These are phyloP conservation scores for Geotrichum klebahnii DNA, from an alignment of 1,139 yeast species.

Conservation along the genomic window DNA sequence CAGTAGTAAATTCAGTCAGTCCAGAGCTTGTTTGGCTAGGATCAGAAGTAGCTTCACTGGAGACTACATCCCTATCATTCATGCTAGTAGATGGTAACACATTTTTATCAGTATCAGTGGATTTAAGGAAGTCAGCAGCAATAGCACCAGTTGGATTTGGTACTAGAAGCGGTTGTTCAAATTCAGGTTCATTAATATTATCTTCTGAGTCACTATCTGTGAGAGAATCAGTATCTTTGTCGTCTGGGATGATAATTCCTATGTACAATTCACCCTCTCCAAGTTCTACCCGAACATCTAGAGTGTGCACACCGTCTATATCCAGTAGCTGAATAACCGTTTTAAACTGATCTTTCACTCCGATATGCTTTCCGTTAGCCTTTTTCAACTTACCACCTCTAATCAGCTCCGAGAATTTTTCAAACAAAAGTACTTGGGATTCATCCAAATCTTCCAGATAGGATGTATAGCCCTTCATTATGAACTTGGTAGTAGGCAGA, in stretches of 20 bases:
- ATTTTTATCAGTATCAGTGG: too few species aligned
- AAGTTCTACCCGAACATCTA: constrained; percentile 24
- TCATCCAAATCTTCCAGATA: constrained; percentile 21
- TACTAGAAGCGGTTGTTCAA: too few species aligned
- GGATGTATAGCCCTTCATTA: neutral
- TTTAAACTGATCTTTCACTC: constrained; percentile 25
- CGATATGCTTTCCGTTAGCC: constrained; percentile 24
- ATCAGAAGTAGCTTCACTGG: too few species aligned
- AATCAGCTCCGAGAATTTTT: constrained; percentile 10
- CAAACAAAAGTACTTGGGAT: constrained; percentile 16
- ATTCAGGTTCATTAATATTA: constrained; percentile 5
- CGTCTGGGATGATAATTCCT: constrained; percentile 18
- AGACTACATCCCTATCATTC: too few species aligned
- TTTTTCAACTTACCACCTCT: constrained; percentile 8
- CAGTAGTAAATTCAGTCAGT: too few species aligned
- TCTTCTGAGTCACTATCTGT: neutral
- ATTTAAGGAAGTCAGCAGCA: too few species aligned
- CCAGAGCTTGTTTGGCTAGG: too few species aligned
- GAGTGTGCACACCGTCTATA: constrained; percentile 22
- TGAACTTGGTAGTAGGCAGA: neutral
- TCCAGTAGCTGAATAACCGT: constrained; percentile 26
- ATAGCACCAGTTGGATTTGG: too few species aligned
- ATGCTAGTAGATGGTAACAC: too few species aligned
- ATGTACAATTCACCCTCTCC: constrained; percentile 24
- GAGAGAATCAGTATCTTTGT: constrained; percentile 6